A percentile compares a stretch with the other conserved stretches of the same genome.
Conservation (phyloP, 163 green algal species). For the Scenedesmus sp. region DNA sequence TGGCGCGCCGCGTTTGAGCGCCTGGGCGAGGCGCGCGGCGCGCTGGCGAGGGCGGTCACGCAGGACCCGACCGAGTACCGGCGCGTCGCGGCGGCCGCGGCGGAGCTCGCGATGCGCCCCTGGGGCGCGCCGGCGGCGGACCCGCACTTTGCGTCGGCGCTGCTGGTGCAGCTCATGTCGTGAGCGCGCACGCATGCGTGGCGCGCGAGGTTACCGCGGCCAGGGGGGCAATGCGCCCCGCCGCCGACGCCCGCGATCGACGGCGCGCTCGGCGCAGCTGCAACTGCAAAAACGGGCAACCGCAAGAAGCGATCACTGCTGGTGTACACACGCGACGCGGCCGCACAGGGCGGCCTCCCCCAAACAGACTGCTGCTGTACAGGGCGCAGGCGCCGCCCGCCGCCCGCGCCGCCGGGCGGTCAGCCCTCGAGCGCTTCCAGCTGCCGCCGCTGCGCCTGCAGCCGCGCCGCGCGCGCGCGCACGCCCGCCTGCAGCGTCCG, state of each 20-base stretch:
- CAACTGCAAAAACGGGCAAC: no score
- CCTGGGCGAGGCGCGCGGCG: slow-evolving; percentile 3
- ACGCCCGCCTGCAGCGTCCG: slow-evolving; percentile 18
- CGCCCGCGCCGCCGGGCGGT: no score
- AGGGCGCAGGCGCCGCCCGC: no score
- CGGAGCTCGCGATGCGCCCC: slow-evolving; percentile 29
- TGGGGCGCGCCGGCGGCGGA: slow-evolving; percentile 20
- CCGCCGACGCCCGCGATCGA: no score
- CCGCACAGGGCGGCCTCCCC: no score
- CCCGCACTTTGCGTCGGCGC: slow-evolving; percentile 15
- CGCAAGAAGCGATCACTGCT: no score
- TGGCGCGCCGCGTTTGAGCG: slow-evolving; percentile 22
- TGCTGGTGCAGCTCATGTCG: slow-evolving; percentile 28
- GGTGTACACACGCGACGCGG: no score
- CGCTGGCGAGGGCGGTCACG: background rate
- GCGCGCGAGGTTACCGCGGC: no score
- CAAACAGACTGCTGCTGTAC: no score
- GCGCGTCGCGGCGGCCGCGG: background rate
- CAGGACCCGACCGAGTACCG: slow-evolving; percentile 34
- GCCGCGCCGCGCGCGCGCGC: background rate
- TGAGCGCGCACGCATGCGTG: background rate
- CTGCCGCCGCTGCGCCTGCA: background rate
- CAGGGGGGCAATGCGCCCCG: no score
- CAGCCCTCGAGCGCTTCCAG: slow-evolving; percentile 26
- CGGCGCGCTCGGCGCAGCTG: no score